A percentile compares a stretch with the other conserved stretches of the same genome.
These are phyloP conservation scores for Phytophthora fragariae DNA, from an alignment of 352 stramenopile species.

Conservation along the genomic window DNA sequence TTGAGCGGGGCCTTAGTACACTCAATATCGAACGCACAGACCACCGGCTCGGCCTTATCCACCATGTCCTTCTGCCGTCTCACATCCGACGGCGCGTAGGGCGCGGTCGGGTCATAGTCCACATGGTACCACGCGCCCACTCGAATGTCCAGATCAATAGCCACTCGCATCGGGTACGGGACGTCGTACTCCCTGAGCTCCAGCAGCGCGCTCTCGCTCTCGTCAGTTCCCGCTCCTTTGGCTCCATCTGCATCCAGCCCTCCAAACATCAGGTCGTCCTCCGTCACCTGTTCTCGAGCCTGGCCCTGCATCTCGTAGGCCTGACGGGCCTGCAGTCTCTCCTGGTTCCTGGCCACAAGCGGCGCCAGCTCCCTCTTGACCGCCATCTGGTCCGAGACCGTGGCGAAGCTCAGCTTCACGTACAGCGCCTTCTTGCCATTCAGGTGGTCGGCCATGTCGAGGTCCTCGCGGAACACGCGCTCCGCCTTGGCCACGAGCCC, in stretches of 20 bases:
- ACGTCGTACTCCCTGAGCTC: conserved; percentile 99
- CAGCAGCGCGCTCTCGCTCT: conserved; percentile 78
- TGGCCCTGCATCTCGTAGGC: conserved; percentile 77
- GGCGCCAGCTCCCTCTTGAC: conserved; percentile 74
- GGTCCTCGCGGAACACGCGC: conserved; percentile 88
- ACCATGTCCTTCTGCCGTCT: conserved; percentile 87
- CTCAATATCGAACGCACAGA: conserved; percentile 99
- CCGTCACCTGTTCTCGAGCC: conserved; percentile 41
- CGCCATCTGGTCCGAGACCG: conserved; percentile 69
- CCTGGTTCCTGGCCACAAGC: conserved; percentile 72
- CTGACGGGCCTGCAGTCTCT: conserved; percentile 62
- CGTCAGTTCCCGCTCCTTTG: conserved; percentile 46
- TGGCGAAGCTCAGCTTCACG: conserved; percentile 93
- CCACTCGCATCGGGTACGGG: conserved; percentile 95
- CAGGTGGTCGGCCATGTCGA: conserved; percentile 92
- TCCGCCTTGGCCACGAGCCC: conserved; percentile 80
- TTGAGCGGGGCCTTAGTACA: conserved; percentile 99
- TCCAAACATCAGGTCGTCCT: conserved; percentile 55
- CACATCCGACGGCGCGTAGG: conserved; percentile 61
- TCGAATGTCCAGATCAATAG: conserved; percentile 97
- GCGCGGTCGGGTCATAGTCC: conserved; percentile 70
- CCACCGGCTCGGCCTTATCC: conserved; percentile 92
- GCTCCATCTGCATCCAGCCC: conserved; percentile 24
- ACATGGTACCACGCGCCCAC: conserved; percentile 98
- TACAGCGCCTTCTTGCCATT: conserved; percentile 88